Evolutionary conservation across 805 yeast genomes (phyloP), one percentile per base, ranked within the genome.

Genomic region (Dipodascus albidus): DNA sequence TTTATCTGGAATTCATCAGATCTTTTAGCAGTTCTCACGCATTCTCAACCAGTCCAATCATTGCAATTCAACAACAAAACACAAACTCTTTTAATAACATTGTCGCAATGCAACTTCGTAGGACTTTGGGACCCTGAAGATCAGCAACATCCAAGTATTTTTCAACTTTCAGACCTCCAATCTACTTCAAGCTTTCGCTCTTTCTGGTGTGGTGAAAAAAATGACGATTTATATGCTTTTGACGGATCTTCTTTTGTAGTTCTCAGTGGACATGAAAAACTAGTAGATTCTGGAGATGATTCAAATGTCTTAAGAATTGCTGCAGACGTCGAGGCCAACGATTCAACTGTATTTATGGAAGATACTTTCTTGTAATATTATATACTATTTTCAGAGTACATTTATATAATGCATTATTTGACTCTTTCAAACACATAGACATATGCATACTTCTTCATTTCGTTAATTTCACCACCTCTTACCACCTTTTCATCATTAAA

Each of bases 401-500:
- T n/a, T n/a, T n/a, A n/a, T n/a, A n/a, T n/a, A n/a, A n/a, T n/a
- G n/a, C n/a, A n/a, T n/a, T 23, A 14, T 42, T 38, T 49, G 14
- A 54, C 59, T 21, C 71, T 62, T 54, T 63, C 65, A 51, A 71
- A 72, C 47, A 74, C 61, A 58, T 74, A 78, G 2, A 78, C 68
- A 58, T 78, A 78, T 1, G 80, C 74, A 61, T 77, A 74, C 54
- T 69, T 68, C 58, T 72, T 71, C 63, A 77, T 67, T 55, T 76
- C 81, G 20, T 68, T 69, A 6, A 67, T 61, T 38, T 71, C 71
- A 1, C 73, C 73, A 4, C 72, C 74, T 23, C 57, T 52, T 3
- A 85, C 91, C 2, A 89, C 95, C 67, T 87, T 88, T 61, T 89
- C 97, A 64, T 89, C 97, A 64, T 89, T 89, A 70, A 81, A 90